Percentiles rank a stretch among this genome's conserved stretches.
phyloP scores from a whole-genome alignment of 2,329 filamentous ascomycete genomes.

The Huntiella abstrusa region DNA sequence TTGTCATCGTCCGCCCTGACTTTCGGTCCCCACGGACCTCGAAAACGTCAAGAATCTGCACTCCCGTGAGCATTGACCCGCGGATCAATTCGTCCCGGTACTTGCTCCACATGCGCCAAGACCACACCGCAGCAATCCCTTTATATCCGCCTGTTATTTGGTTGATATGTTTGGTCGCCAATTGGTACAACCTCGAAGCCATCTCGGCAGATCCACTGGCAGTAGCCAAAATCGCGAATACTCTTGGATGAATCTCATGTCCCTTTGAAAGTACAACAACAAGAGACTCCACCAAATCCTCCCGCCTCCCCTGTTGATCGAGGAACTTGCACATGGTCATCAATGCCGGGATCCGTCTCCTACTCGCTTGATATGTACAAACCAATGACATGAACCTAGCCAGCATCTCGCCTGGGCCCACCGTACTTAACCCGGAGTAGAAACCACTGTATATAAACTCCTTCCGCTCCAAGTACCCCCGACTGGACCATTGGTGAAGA shows the following conservation, averaged over 20 bases:
- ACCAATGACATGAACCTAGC: conserved; percentile 8
- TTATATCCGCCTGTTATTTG: conserved; percentile 7
- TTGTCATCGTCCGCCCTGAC: not conserved
- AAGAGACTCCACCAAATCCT: conserved; percentile 11
- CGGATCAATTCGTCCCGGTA: conserved; percentile 19
- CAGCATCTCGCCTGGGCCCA: not conserved
- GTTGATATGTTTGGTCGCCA: conserved; percentile 5
- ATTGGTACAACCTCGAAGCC: conserved; percentile 15
- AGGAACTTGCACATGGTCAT: conserved; percentile 12
- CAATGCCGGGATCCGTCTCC: conserved; percentile 8
- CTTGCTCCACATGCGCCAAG: conserved; percentile 19
- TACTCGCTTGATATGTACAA: conserved; percentile 2
- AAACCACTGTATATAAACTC: not conserved
- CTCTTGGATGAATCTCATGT: conserved; percentile 2
- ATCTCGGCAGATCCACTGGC: conserved; percentile 14
- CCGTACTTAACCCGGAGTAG: not conserved
- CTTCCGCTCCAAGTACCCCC: conserved; percentile 7
- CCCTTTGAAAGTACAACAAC: conserved; percentile 2
- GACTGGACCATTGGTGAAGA: conserved; percentile 14
- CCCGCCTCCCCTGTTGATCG: conserved; percentile 10
- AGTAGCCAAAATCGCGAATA: conserved; percentile 9
- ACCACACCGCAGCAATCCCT: conserved; percentile 14
- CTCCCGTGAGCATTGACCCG: not conserved
- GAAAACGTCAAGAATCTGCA: conserved; percentile 4
- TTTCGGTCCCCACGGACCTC: conserved; percentile 3